phyloP scores from a whole-genome alignment of 202 grass and related monocot species.

The Carex arenaria region DNA sequence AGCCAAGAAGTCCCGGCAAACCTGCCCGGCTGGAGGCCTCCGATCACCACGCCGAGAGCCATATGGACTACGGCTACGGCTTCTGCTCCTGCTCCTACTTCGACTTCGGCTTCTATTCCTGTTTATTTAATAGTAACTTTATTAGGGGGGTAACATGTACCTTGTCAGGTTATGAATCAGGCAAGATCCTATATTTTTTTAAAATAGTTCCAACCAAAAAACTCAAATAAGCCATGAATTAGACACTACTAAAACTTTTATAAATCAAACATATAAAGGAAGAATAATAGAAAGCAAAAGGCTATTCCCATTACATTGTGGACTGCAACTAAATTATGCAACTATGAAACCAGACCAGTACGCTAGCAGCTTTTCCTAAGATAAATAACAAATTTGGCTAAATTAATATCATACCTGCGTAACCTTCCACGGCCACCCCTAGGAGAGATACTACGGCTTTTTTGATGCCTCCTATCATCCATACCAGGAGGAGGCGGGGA shows the following conservation, averaged over 20 bases:
- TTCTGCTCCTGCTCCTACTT: slow-evolving; percentile 50
- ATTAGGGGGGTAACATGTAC: background rate
- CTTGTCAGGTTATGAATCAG: background rate
- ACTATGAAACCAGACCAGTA: background rate
- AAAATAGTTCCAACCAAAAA: background rate
- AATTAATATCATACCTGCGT: background rate
- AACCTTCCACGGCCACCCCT: background rate
- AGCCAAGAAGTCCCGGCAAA: slow-evolving; percentile 80
- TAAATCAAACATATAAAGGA: background rate
- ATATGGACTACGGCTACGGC: slow-evolving; percentile 39
- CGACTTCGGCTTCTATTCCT: slow-evolving; percentile 66
- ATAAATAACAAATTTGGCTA: background rate
- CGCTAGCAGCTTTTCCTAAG: background rate
- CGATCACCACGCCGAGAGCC: slow-evolving; percentile 37
- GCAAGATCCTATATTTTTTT: background rate
- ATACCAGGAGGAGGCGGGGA: background rate
- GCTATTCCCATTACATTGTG: background rate
- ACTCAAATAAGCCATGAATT: background rate
- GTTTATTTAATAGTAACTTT: background rate
- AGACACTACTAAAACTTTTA: background rate
- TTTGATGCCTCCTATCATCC: slow-evolving; percentile 7
- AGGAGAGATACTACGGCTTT: slow-evolving; percentile 18
- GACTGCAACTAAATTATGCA: background rate
- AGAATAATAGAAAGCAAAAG: background rate
- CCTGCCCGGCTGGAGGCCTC: slow-evolving; percentile 22